Evolutionary conservation across 2,329 filamentous ascomycete species (phyloP).

Genomic region (Penicillium sp.): DNA sequence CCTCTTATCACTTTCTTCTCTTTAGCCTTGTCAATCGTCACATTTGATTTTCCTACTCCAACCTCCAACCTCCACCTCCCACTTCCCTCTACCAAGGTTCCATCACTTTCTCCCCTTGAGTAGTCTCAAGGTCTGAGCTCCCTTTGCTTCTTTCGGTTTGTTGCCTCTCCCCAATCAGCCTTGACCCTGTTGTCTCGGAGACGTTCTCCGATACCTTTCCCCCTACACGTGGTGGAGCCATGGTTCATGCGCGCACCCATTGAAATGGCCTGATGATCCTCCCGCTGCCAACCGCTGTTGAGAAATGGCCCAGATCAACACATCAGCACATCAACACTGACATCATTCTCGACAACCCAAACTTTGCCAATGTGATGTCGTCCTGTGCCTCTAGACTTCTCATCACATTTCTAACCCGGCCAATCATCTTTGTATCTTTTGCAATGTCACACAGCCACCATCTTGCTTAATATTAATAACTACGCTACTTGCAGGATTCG

Average conservation of each 20-base stretch:
- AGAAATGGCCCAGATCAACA: background rate
- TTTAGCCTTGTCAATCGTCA: no score
- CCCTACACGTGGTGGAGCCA: background rate
- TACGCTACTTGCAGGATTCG: background rate
- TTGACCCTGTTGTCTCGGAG: background rate
- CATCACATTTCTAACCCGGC: background rate
- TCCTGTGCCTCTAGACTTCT: background rate
- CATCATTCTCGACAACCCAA: slow-evolving; percentile 5
- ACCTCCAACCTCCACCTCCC: background rate
- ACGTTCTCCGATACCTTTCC: background rate
- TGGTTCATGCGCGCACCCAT: slow-evolving; percentile 10
- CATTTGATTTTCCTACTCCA: background rate
- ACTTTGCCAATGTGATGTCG: background rate
- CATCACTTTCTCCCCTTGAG: background rate
- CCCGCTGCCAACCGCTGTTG: slow-evolving; percentile 1
- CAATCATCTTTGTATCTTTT: background rate
- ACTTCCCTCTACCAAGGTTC: background rate
- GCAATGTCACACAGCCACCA: background rate
- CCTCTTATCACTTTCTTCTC: background rate
- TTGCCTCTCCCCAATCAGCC: background rate
- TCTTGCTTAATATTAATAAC: background rate
- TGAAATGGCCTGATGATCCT: slow-evolving; percentile 4
- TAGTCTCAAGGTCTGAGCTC: slow-evolving; percentile 13
- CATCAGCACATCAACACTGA: slow-evolving; percentile 8
- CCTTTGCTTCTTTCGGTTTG: slow-evolving; percentile 1